Conservation (phyloP, 2,329 filamentous ascomycete genomes). For the Phaeosphaeria sp. region DNA sequence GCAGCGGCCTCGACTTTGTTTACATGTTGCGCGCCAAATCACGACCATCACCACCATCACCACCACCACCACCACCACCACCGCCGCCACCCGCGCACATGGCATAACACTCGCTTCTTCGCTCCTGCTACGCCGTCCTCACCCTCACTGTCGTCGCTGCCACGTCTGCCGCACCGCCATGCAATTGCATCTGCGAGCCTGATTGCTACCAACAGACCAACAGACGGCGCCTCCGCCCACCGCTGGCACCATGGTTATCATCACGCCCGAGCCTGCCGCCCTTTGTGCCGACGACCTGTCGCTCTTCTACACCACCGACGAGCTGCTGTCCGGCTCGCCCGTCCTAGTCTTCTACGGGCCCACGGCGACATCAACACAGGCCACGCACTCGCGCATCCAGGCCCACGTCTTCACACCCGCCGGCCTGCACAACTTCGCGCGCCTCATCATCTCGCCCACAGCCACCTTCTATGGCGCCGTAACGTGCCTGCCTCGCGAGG, state of each 20-base stretch:
- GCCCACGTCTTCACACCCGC: conserved; percentile 89
- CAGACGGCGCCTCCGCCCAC: neutral
- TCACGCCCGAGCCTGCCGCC: conserved; percentile 75
- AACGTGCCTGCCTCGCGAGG: conserved; percentile 86
- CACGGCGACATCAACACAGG: conserved; percentile 85
- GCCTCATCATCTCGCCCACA: conserved; percentile 90
- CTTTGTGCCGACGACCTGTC: conserved; percentile 81
- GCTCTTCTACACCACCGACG: conserved; percentile 89
- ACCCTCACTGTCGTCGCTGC: conserved; percentile 7
- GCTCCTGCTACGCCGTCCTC: conserved; percentile 3
- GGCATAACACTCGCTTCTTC: conserved; percentile 10
- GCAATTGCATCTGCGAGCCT: conserved; percentile 12
- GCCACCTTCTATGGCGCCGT: conserved; percentile 92
- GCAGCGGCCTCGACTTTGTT: conserved; percentile 23
- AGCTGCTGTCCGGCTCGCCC: conserved; percentile 78
- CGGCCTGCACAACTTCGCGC: conserved; percentile 86
- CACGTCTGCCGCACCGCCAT: conserved; percentile 22
- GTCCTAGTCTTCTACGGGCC: conserved; percentile 92
- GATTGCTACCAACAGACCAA: neutral
- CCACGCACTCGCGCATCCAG: conserved; percentile 92
- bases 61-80: conserved; percentile 4
- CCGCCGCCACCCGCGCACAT: conserved; percentile 13
- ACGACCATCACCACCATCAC: neutral
- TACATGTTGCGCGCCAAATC: conserved; percentile 24
- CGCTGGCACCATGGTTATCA: conserved; percentile 74